Percentiles rank a stretch among this genome's conserved stretches.
Conservation (phyloP, 2,329 filamentous ascomycete species). For the Fusarium buharicum region DNA sequence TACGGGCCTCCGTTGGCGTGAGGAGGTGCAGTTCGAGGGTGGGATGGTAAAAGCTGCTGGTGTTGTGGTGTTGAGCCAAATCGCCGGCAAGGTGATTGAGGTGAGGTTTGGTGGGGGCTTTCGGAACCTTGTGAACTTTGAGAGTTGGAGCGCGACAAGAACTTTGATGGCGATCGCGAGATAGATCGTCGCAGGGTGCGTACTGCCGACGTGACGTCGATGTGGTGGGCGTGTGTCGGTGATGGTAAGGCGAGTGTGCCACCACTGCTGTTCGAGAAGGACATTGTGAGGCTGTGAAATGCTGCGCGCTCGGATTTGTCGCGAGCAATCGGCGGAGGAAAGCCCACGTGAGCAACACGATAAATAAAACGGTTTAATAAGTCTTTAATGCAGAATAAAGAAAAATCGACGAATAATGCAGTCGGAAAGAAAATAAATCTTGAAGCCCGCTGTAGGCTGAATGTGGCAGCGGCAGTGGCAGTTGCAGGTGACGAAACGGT, state of each 20-base stretch:
- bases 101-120: conserved; percentile 58
- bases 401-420: conserved; percentile 16
- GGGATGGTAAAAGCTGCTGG: conserved; percentile 47
- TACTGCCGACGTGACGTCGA: conserved; percentile 84
- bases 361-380: conserved; percentile 10
- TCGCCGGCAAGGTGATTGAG: conserved; percentile 64
- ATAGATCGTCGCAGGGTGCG: conserved; percentile 86
- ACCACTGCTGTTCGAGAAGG: conserved; percentile 69
- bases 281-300: conserved; percentile 59
- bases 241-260: conserved; percentile 88
- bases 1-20: conserved; percentile 48
- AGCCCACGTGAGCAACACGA: conserved; percentile 43
- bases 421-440: conserved; percentile 12
- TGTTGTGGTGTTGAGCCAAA: conserved; percentile 53
- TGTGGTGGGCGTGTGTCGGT: conserved; percentile 82
- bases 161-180: conserved; percentile 94
- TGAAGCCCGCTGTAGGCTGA: conserved; percentile 17
- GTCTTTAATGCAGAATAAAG: conserved; percentile 24
- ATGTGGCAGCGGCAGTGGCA: neutral
- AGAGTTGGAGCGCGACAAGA: conserved; percentile 66
- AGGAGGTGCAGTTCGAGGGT: conserved; percentile 52
- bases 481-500: conserved; percentile 15
- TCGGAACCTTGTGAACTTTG: conserved; percentile 60
- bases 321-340: conserved; percentile 43
- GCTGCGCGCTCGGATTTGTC: conserved; percentile 38